Evolutionary conservation across 1,284 basidiomycete species (phyloP), one percentile per base, ranked within the genome.

Genomic region (Melampsora larici-populina): DNA sequence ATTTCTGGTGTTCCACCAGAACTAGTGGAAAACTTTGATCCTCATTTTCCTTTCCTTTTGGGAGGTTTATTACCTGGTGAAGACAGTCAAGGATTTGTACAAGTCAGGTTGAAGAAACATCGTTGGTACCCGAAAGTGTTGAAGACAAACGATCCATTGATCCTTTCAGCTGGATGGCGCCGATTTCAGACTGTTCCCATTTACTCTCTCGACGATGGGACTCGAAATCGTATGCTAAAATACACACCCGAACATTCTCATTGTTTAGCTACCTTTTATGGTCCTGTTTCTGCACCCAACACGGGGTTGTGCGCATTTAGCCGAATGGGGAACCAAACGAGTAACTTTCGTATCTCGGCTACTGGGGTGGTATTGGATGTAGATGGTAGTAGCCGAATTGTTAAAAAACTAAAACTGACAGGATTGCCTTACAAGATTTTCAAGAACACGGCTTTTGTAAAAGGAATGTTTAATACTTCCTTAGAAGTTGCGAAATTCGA

Each of bases 181-280:
- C 88, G 96, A 26, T 99, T 99, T 87, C 96, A 99, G 84, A 91
- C 89, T 0, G 87, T 97, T 33, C 96, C 96, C 0, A 91, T 98
- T 80, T 99, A 98, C 85, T 94, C 93, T 31, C 87, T 99, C 36
- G 97, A 99, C 84, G 96, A 99, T 84, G 93, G 91, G 3, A 94
- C 96, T 81, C 91, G 97, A 36, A 98, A 99, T 89, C 92, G 97
- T 65, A 93, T 98, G 92, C 91, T 99, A 85, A 99, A 99, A 86
- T 99, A 99, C 84, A 98, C 97, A 0, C 96, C 96, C 0, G 97
- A 99, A 85, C 96, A 99, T 83, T 97, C 97, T 94, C 97, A 99
- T 84, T 99, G 96, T 82, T 93, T 91, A 81, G 96, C 96, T 1
- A 96, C 95, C 0, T 98, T 99, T 85, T 97, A 95, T 83, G 94